Evolutionary conservation across 2,329 filamentous ascomycete species (phyloP).

Genomic region (Aureobasidium sp.): DNA sequence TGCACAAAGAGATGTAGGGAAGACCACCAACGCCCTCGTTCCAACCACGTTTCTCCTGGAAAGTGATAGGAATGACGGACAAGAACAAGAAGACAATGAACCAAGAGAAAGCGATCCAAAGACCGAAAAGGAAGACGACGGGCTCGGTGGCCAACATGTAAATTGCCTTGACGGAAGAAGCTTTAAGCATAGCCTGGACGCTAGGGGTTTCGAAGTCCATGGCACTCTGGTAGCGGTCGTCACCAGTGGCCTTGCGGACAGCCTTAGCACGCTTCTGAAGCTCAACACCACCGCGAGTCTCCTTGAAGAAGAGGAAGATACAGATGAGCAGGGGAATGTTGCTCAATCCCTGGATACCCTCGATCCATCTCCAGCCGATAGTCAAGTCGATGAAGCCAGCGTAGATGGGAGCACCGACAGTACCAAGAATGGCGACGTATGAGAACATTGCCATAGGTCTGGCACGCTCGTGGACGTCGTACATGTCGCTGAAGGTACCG

Average conservation of each 20-base stretch:
- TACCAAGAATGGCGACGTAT: slow-evolving; percentile 46
- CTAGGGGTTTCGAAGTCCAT: slow-evolving; percentile 47
- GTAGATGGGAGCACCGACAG: slow-evolving; percentile 48
- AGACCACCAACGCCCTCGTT: slow-evolving; percentile 43
- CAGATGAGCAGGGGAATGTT: slow-evolving; percentile 44
- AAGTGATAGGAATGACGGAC: slow-evolving; percentile 45
- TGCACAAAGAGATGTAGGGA: slow-evolving; percentile 45
- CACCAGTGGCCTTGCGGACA: slow-evolving; percentile 42
- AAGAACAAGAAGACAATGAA: slow-evolving; percentile 50
- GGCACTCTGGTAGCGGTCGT: slow-evolving; percentile 44
- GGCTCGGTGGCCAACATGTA: slow-evolving; percentile 45
- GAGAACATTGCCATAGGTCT: slow-evolving; percentile 44
- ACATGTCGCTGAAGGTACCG: slow-evolving; percentile 46
- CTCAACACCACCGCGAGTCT: slow-evolving; percentile 43
- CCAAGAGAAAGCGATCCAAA: slow-evolving; percentile 50
- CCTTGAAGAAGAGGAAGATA: slow-evolving; percentile 39
- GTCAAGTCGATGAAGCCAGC: slow-evolving; percentile 48
- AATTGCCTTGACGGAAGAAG: slow-evolving; percentile 47
- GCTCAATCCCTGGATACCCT: slow-evolving; percentile 47
- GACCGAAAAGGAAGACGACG: slow-evolving; percentile 44
- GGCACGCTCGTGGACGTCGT: slow-evolving; percentile 39
- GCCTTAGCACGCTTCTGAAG: slow-evolving; percentile 45
- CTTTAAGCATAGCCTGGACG: slow-evolving; percentile 40
- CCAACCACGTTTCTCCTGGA: slow-evolving; percentile 48
- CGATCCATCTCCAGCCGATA: slow-evolving; percentile 49